A percentile compares a stretch with the other conserved stretches of the same genome.
phyloP scores from a whole-genome alignment of 140 eudicot species.

The Stevia rebaudiana region DNA sequence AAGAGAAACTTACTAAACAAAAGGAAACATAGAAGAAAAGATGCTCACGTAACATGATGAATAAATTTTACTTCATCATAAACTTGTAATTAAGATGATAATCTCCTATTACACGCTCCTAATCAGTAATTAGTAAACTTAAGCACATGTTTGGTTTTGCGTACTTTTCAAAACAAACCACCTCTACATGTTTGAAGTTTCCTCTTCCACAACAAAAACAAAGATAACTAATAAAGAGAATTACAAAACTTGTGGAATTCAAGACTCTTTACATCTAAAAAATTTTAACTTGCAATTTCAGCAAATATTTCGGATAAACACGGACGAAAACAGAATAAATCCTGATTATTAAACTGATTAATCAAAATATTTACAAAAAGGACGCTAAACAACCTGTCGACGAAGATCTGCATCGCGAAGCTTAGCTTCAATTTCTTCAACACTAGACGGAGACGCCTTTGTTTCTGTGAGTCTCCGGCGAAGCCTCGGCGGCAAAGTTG shows the following conservation, averaged over 20 bases:
- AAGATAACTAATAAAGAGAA: background rate
- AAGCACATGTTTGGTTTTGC: slow-evolving; percentile 13
- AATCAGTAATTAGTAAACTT: slow-evolving; percentile 21
- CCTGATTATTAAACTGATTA: slow-evolving; percentile 1
- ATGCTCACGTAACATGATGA: slow-evolving; percentile 10
- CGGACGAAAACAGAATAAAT: background rate
- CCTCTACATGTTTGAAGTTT: background rate
- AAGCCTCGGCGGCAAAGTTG: slow-evolving; percentile 61
- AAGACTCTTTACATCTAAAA: background rate
- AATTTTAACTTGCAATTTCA: background rate
- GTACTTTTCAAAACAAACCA: background rate
- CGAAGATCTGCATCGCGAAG: slow-evolving; percentile 78
- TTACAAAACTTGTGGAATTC: slow-evolving; percentile 8
- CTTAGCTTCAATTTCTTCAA: slow-evolving; percentile 71
- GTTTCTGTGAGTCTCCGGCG: slow-evolving; percentile 66
- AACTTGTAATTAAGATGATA: background rate
- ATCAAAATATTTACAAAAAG: background rate
- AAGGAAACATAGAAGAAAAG: slow-evolving; percentile 12
- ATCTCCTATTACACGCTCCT: slow-evolving; percentile 1
- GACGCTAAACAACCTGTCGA: slow-evolving; percentile 55
- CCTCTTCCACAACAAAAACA: background rate
- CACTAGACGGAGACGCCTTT: slow-evolving; percentile 51
- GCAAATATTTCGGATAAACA: background rate
- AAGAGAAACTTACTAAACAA: slow-evolving; percentile 14
- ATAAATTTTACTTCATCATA: slow-evolving; percentile 12